Evolutionary conservation across 179 eudicot genomes (phyloP).

Genomic region (Drosera spatulata): DNA sequence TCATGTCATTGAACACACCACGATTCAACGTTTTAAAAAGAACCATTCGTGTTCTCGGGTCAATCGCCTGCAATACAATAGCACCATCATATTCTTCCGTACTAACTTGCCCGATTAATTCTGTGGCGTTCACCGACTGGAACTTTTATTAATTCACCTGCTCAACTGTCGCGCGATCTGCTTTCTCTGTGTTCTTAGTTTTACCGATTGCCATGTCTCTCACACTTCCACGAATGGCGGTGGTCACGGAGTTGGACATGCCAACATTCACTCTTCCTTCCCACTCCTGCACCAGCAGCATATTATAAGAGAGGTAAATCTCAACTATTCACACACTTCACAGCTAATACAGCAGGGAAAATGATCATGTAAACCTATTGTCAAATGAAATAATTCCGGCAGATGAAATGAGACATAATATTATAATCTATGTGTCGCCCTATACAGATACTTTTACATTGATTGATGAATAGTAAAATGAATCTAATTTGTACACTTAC

Average conservation of each 20-base stretch:
- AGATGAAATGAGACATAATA: no score
- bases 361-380: no score
- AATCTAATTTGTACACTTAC: no score
- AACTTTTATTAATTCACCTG: conserved; percentile 31
- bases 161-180: conserved; percentile 93
- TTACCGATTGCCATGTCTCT: conserved; percentile 90
- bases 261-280: conserved; percentile 68
- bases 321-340: no score
- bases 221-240: conserved; percentile 84
- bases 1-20: conserved; percentile 77
- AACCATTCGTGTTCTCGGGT: conserved; percentile 97
- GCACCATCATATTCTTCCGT: neutral
- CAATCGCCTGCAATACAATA: conserved; percentile 62
- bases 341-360: no score
- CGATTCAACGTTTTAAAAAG: conserved; percentile 89
- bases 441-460: no score
- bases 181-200: conserved; percentile 75
- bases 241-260: conserved; percentile 85
- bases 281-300: conserved; percentile 61
- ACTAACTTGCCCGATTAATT: no score
- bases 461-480: no score
- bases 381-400: no score
- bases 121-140: no score
- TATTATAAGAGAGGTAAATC: no score
- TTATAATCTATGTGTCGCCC: no score